Base-by-base conservation (phyloP, 257 asterid species). In the Solanum commersonii region DNA sequence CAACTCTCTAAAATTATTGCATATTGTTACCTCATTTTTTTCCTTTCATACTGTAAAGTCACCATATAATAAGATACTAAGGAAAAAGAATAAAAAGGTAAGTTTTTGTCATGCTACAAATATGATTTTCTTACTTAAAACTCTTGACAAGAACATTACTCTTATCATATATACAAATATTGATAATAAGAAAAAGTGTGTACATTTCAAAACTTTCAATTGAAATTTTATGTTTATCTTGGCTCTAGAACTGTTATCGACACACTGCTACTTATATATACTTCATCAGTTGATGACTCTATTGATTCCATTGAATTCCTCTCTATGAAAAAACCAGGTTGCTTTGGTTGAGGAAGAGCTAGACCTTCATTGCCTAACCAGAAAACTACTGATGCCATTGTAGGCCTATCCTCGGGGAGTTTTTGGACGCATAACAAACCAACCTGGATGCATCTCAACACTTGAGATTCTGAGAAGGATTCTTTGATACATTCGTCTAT, bases 361-460 rank as follows among this genome's bases (percentile, higher is more conserved):
- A 52, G 29, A 56, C 35, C 86, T 15, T 84, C 90, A 35, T 79
- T 87, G 18, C 65, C 77, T 35, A 89, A 35, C 91, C 88, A 87
- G 37, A 46, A 31, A 35, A 84, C 85, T 8, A 89, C 90, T 12
- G 87, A 84, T 18, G 79, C 60, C 88, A 89, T 89, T 5, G 67
- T 85, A 25, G 91, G 91, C 33, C 91, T 35, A 31, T 89, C 91
- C 81, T 89, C 59, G 0, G 90, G 87, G 12, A 52, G 63, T 67
- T 74, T 81, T 70, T 87, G 90, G 14, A 89, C 87, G 79, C 89
- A 87, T 15, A 89, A 33, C 14, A 89, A 82, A 20, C 88, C 91
- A 25, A 89, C 83, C 7, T 84, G 89, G 29, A 87, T 87, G 86
- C 87, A 87, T 33, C 82, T 74, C 84, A 74, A 12, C 49, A 52